A percentile compares a stretch with the other conserved stretches of the same genome.
phyloP scores from a whole-genome alignment of 805 yeast species.

The Kurtzmaniella fragi region DNA sequence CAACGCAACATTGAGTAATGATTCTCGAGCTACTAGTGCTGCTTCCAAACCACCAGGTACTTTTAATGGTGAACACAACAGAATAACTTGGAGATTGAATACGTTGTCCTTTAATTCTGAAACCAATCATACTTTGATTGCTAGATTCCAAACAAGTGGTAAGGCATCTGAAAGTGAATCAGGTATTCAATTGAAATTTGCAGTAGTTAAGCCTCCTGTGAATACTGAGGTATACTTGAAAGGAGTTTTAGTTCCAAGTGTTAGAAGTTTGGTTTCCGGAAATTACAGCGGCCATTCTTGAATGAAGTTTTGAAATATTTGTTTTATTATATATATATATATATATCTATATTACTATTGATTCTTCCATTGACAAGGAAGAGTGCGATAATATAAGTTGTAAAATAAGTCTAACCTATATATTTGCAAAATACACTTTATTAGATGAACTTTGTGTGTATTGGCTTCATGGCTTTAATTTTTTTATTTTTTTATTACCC shows the following conservation, averaged over 20 bases:
- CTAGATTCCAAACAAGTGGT: constrained; percentile 77
- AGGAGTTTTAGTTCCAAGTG: constrained; percentile 37
- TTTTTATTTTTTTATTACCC: too few species aligned
- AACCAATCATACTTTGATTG: constrained; percentile 58
- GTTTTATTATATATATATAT: not conserved
- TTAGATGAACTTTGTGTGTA: too few species aligned
- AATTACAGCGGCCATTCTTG: constrained; percentile 40
- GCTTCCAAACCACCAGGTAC: constrained; percentile 90
- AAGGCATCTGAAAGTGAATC: constrained; percentile 64
- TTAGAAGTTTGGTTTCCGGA: constrained; percentile 46
- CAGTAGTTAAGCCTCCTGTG: constrained; percentile 43
- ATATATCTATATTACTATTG: not conserved
- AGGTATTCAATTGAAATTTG: constrained; percentile 69
- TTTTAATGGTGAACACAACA: constrained; percentile 76
- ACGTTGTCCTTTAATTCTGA: constrained; percentile 26
- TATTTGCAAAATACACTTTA: too few species aligned
- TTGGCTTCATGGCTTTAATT: too few species aligned
- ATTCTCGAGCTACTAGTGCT: constrained; percentile 65
- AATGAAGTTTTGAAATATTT: not conserved
- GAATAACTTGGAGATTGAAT: constrained; percentile 79
- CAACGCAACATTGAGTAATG: constrained; percentile 53
- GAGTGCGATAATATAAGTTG: too few species aligned
- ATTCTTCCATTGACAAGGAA: too few species aligned
- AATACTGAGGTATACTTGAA: constrained; percentile 33
- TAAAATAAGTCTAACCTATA: too few species aligned